Percentiles rank a stretch among this genome's conserved stretches.
These are phyloP conservation scores for Blastomyces percursus DNA, from an alignment of 2,329 filamentous ascomycete genomes.

Conservation along the genomic window DNA sequence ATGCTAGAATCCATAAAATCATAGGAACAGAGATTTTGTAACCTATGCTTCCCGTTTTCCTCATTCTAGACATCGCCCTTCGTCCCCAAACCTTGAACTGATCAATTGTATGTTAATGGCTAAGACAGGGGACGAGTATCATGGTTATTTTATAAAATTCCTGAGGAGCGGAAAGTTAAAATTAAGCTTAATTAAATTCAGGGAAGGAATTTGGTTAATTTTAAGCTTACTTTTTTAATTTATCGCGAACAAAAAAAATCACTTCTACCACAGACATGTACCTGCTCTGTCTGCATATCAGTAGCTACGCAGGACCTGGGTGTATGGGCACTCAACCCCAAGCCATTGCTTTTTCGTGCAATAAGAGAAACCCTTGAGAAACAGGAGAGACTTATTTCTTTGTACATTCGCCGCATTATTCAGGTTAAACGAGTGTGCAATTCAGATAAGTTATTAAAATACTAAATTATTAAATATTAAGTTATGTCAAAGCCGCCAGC, in stretches of 20 bases:
- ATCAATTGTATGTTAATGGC: not conserved
- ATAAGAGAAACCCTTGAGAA: no score
- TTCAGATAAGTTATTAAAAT: no score
- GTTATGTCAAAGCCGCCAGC: not conserved
- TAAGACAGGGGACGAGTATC: not conserved
- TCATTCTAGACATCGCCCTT: not conserved
- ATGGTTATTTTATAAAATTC: not conserved
- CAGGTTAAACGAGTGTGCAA: no score
- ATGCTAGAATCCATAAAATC: not conserved
- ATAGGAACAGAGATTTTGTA: not conserved
- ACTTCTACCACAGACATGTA: not conserved
- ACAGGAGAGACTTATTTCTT: no score
- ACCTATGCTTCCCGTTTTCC: not conserved
- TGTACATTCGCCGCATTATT: no score
- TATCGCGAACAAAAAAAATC: not conserved
- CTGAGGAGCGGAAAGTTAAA: not conserved
- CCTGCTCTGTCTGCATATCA: not conserved
- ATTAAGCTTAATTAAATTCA: not conserved
- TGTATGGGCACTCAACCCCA: no score
- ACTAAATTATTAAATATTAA: not conserved
- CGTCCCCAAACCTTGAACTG: not conserved
- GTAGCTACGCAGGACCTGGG: not conserved
- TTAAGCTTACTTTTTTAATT: not conserved
- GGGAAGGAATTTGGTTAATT: not conserved
- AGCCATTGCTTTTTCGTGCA: no score